Conservation (phyloP, 345 rosid genomes). For the Gossypium mustelinum region DNA sequence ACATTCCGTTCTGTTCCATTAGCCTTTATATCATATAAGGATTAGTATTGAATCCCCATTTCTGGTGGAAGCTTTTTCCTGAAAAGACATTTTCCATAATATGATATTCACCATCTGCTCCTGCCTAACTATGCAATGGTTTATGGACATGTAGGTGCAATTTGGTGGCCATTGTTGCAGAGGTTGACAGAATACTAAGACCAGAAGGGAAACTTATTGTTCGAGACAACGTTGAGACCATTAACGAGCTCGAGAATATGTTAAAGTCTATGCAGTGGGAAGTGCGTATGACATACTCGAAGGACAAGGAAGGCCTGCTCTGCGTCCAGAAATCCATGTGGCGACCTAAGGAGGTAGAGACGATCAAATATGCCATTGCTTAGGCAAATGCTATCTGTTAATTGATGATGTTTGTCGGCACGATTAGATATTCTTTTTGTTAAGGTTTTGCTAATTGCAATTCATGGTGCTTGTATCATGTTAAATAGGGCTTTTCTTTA, state of each 20-base stretch:
- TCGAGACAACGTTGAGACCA: conserved; percentile 59
- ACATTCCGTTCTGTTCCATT: background rate
- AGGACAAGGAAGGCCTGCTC: conserved; percentile 76
- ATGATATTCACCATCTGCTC: background rate
- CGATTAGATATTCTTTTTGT: conserved; percentile 27
- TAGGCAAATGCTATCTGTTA: conserved; percentile 22
- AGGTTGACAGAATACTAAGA: conserved; percentile 80
- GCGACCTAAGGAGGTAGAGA: conserved; percentile 71
- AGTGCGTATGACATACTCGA: background rate
- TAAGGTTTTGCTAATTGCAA: conserved; percentile 19
- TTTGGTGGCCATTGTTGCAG: conserved; percentile 63
- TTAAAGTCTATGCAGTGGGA: background rate
- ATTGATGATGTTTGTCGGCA: conserved; percentile 11
- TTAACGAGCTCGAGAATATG: conserved; percentile 44
- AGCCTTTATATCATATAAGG: background rate
- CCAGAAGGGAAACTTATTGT: conserved; percentile 88
- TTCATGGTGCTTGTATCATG: conserved; percentile 7
- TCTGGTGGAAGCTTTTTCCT: background rate
- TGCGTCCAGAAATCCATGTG: conserved; percentile 76
- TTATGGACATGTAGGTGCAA: conserved; percentile 17
- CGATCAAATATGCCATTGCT: conserved; percentile 52
- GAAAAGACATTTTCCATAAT: background rate
- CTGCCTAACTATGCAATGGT: background rate
- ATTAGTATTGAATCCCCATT: background rate
- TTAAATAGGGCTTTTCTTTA: conserved; percentile 13